Percentiles rank a stretch among this genome's conserved stretches.
Evolutionary conservation across 2,329 filamentous ascomycete genomes (phyloP).

Genomic region (Monosporascus sp.): DNA sequence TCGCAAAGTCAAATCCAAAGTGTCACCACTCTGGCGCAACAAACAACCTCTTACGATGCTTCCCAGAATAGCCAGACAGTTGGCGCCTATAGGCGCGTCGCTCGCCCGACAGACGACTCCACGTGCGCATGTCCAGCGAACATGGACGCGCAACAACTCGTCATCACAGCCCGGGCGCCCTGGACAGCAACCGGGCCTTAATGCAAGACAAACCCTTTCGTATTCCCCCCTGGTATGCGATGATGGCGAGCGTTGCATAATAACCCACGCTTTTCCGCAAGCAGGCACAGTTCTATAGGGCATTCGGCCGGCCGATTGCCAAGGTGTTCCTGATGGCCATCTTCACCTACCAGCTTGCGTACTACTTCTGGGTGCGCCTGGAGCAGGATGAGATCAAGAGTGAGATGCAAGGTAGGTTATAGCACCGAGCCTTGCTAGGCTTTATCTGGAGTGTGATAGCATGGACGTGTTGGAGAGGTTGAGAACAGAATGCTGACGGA

Average conservation of each 20-base stretch:
- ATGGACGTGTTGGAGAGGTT: not conserved
- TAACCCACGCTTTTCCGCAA: not conserved
- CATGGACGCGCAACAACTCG: not conserved
- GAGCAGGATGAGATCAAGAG: conserved; percentile 64
- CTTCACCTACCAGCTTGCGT: conserved; percentile 72
- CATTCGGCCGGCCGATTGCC: conserved; percentile 65
- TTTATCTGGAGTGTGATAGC: no score
- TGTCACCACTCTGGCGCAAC: not conserved
- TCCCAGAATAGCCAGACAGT: not conserved
- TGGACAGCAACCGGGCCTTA: no score
- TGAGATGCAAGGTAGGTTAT: conserved; percentile 48
- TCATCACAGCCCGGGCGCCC: not conserved
- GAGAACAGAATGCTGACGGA: not conserved
- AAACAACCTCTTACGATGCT: not conserved
- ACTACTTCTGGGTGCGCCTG: conserved; percentile 69
- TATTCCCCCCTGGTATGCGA: no score
- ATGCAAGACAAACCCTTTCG: no score
- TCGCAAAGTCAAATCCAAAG: not conserved
- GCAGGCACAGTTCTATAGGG: conserved; percentile 66
- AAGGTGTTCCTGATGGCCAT: conserved; percentile 72
- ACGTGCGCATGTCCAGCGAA: not conserved
- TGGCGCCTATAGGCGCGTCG: not conserved
- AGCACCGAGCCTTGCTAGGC: no score
- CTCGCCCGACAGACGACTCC: not conserved
- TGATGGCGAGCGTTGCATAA: not conserved